A percentile compares a stretch with the other conserved stretches of the same genome.
Evolutionary conservation across 371 early-diverging fungal genomes (phyloP).

Genomic region (Funneliformis caledonium): DNA sequence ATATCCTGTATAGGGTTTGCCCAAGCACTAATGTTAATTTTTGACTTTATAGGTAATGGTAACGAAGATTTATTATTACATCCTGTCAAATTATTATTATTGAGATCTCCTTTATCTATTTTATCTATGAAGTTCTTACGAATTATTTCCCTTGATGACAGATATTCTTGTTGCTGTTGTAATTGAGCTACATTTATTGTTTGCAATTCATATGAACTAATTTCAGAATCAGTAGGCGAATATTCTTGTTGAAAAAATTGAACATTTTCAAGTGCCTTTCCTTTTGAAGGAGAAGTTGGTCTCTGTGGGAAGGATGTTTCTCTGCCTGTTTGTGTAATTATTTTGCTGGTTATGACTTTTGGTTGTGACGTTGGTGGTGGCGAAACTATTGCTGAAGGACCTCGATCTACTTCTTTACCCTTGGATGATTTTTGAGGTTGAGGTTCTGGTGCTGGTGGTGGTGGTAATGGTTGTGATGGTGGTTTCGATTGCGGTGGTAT

Average conservation of each 20-base stretch:
- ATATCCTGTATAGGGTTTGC: not conserved
- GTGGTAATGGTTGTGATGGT: not conserved
- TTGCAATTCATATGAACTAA: not conserved
- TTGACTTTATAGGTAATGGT: not conserved
- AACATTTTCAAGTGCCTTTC: not conserved
- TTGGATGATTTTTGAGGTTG: not conserved
- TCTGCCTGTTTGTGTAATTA: not conserved
- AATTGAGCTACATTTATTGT: not conserved
- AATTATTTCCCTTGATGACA: too few species aligned
- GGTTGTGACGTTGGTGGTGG: conserved; percentile 1
- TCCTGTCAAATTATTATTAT: too few species aligned
- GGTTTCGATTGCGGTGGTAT: not conserved
- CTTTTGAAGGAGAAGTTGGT: not conserved
- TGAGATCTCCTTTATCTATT: too few species aligned
- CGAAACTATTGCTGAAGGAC: not conserved
- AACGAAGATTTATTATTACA: too few species aligned
- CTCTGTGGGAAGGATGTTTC: not conserved
- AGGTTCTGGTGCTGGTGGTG: not conserved
- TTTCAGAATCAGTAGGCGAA: not conserved
- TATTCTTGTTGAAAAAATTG: not conserved
- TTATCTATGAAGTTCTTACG: too few species aligned
- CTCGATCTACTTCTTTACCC: not conserved
- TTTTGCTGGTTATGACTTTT: not conserved
- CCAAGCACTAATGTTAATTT: not conserved
- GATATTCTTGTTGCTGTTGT: not conserved